Evolutionary conservation across 2,329 filamentous ascomycete genomes (phyloP).

Genomic region (Didymella arachidicola): DNA sequence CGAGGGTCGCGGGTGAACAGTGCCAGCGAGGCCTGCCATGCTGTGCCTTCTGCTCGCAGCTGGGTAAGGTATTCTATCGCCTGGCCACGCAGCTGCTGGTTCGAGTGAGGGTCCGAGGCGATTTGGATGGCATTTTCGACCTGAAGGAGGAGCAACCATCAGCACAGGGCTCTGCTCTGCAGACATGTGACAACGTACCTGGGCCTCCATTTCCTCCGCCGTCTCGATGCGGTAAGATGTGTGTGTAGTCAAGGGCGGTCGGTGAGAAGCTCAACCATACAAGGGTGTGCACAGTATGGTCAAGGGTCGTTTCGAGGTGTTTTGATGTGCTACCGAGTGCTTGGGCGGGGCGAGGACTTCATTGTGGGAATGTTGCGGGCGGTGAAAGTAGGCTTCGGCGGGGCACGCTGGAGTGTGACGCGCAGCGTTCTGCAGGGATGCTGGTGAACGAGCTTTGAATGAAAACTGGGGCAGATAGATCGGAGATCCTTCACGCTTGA

Average conservation of each 20-base stretch:
- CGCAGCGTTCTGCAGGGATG: slow-evolving; percentile 30
- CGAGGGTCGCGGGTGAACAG: slow-evolving; percentile 83
- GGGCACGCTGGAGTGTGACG: slow-evolving; percentile 39
- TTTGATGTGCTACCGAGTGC: slow-evolving; percentile 47
- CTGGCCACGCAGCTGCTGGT: slow-evolving; percentile 77
- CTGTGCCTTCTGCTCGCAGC: slow-evolving; percentile 80
- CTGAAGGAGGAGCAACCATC: slow-evolving; percentile 55
- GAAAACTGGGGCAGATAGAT: slow-evolving; percentile 11
- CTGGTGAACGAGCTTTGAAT: slow-evolving; percentile 13
- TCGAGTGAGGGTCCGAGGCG: slow-evolving; percentile 81
- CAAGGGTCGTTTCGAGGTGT: slow-evolving; percentile 20
- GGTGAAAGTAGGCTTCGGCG: slow-evolving; percentile 44
- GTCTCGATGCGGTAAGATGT: slow-evolving; percentile 32
- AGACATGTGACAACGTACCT: slow-evolving; percentile 35
- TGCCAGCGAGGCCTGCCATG: slow-evolving; percentile 87
- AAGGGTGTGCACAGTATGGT: slow-evolving; percentile 31
- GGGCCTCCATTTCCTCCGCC: slow-evolving; percentile 50
- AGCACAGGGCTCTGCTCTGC: slow-evolving; percentile 1
- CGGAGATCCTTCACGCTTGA: slow-evolving; percentile 5
- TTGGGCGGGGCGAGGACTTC: slow-evolving; percentile 43
- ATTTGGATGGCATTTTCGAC: slow-evolving; percentile 96
- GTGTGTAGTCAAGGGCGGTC: slow-evolving; percentile 28
- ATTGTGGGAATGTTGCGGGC: slow-evolving; percentile 47
- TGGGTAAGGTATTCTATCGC: slow-evolving; percentile 82
- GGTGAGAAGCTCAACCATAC: slow-evolving; percentile 27